A percentile compares a stretch with the other conserved stretches of the same genome.
Conservation (phyloP, 495 filamentous ascomycete species). For the Tuber brumale region DNA sequence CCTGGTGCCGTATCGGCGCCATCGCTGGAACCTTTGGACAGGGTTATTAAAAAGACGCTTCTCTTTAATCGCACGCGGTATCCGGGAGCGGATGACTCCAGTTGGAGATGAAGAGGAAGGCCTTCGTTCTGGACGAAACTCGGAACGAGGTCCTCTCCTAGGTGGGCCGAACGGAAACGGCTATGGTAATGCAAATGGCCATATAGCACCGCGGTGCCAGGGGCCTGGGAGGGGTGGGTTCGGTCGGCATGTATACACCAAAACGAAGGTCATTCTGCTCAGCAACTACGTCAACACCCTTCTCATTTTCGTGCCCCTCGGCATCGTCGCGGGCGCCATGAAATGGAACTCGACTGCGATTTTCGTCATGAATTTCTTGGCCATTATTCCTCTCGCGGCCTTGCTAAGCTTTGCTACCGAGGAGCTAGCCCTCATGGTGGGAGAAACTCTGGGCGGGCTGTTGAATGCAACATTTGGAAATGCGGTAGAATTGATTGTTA, state of each 20-base stretch:
- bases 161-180: constrained; percentile 8
- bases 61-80: constrained; percentile 1
- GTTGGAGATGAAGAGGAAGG: not conserved
- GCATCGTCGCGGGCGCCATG: constrained; percentile 69
- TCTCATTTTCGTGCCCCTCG: constrained; percentile 81
- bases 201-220: not conserved
- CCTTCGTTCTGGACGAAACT: not conserved
- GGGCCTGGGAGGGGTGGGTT: not conserved
- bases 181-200: not conserved
- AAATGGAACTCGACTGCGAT: constrained; percentile 68
- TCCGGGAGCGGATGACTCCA: not conserved
- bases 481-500: constrained; percentile 97
- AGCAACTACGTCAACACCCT: constrained; percentile 76
- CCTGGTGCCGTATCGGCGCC: constrained; percentile 24
- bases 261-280: constrained; percentile 50
- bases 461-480: constrained; percentile 83
- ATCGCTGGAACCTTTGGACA: constrained; percentile 24
- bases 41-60: constrained; percentile 11
- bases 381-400: constrained; percentile 88
- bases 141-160: not conserved
- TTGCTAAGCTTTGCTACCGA: constrained; percentile 93
- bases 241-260: constrained; percentile 44
- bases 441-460: constrained; percentile 83
- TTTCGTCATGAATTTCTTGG: constrained; percentile 88
- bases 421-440: constrained; percentile 74